Percentiles rank a stretch among this genome's conserved stretches.
phyloP scores from a whole-genome alignment of 441 rosid species.

The Kokia cookei region DNA sequence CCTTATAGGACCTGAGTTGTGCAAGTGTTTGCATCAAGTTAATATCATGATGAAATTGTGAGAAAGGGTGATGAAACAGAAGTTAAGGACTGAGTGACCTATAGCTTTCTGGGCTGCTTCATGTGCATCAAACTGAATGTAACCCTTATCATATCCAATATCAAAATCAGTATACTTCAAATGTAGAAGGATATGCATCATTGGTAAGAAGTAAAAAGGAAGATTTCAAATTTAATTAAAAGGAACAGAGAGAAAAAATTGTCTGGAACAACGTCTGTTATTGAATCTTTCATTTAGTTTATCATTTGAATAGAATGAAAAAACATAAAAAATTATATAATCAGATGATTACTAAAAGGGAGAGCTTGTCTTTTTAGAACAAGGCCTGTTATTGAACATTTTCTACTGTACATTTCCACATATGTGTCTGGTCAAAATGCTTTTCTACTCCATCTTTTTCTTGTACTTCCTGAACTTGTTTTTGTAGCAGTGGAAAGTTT shows the following conservation, averaged over 20 bases:
- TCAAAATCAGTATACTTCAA: too few species aligned
- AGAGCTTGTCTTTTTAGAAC: neutral
- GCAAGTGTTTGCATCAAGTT: neutral
- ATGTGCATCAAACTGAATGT: too few species aligned
- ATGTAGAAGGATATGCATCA: too few species aligned
- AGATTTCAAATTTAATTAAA: too few species aligned
- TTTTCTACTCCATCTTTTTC: neutral
- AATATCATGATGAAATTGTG: too few species aligned
- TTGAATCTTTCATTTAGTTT: neutral
- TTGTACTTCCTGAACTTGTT: neutral
- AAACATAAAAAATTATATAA: neutral
- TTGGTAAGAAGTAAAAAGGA: too few species aligned
- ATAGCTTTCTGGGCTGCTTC: too few species aligned
- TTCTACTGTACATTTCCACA: neutral
- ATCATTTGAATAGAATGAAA: neutral
- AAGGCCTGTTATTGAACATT: neutral
- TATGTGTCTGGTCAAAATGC: neutral
- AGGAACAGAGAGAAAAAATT: too few species aligned
- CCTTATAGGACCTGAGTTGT: neutral
- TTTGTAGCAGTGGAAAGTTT: neutral
- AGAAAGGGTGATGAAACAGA: too few species aligned
- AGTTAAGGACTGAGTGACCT: too few species aligned
- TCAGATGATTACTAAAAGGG: neutral
- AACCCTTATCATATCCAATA: too few species aligned
- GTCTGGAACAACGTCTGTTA: neutral